A percentile compares a stretch with the other conserved stretches of the same genome.
These are phyloP conservation scores for Heterobasidion parviporum DNA, from an alignment of 1,284 basidiomycete species.

Conservation along the genomic window DNA sequence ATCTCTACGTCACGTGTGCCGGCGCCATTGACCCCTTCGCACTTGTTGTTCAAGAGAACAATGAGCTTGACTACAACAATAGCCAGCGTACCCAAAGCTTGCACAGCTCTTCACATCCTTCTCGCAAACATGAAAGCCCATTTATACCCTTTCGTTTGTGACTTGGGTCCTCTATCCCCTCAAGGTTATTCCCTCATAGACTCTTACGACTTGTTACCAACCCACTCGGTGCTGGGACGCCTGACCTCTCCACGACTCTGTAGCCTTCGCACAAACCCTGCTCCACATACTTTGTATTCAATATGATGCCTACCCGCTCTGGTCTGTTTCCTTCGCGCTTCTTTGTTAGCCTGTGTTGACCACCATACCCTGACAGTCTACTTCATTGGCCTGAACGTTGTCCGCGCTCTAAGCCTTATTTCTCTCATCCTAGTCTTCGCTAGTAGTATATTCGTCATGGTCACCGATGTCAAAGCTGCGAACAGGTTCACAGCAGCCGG, in stretches of 20 bases:
- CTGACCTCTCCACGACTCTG: slow-evolving; percentile 4
- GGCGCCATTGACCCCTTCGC: too few species aligned
- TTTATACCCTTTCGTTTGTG: neutral
- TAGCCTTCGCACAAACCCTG: neutral
- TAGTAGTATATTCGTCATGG: slow-evolving; percentile 76
- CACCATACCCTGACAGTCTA: slow-evolving; percentile 31
- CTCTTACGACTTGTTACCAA: neutral
- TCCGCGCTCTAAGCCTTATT: slow-evolving; percentile 75
- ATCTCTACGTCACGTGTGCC: too few species aligned
- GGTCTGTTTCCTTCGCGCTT: slow-evolving; percentile 23
- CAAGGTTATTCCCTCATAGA: neutral
- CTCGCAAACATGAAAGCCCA: neutral
- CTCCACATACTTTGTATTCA: neutral
- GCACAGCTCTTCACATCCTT: too few species aligned
- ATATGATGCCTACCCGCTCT: slow-evolving; percentile 28
- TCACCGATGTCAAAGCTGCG: slow-evolving; percentile 70
- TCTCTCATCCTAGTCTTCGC: slow-evolving; percentile 72
- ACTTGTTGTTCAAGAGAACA: too few species aligned
- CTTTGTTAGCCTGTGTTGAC: neutral
- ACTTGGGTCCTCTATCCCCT: neutral
- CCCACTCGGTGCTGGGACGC: slow-evolving; percentile 13
- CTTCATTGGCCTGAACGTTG: slow-evolving; percentile 75
- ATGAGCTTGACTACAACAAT: too few species aligned
- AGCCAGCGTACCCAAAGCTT: too few species aligned
- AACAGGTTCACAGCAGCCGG: slow-evolving; percentile 44